Conservation (phyloP, 202 grass and related monocot species). For the Bolboschoenoplectus hybrid region DNA sequence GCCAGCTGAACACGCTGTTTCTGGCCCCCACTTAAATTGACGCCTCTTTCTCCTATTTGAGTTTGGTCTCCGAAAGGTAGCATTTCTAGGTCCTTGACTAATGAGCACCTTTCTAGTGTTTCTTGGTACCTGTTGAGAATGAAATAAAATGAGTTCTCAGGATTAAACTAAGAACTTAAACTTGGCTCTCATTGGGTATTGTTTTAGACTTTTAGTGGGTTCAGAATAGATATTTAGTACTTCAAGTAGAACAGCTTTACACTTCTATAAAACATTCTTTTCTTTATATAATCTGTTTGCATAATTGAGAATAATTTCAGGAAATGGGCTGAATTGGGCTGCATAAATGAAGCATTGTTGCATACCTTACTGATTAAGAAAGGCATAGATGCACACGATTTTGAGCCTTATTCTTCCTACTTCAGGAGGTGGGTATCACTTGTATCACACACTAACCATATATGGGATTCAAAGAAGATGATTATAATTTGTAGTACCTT, state of each 20-base stretch:
- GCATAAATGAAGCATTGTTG: not conserved
- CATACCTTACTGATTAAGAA: not conserved
- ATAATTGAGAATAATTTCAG: not conserved
- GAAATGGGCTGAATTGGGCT: not conserved
- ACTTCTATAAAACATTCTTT: not conserved
- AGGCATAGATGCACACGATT: not conserved
- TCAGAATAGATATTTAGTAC: not conserved
- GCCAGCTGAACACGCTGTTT: slow-evolving; percentile 93
- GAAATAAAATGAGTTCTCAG: not conserved
- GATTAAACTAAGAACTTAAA: not conserved
- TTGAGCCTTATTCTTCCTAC: slow-evolving; percentile 2
- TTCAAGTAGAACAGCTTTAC: not conserved
- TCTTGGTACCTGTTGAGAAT: slow-evolving; percentile 42
- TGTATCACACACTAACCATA: not conserved
- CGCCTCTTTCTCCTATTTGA: slow-evolving; percentile 91
- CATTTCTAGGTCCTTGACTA: slow-evolving; percentile 82
- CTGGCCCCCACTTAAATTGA: slow-evolving; percentile 96
- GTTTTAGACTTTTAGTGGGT: not conserved
- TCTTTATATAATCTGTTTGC: not conserved
- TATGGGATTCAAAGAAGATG: not conserved
- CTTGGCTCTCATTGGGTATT: not conserved
- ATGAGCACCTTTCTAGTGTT: slow-evolving; percentile 73
- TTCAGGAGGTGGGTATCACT: not conserved
- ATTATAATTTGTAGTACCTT: slow-evolving; percentile 42
- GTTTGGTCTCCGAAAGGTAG: slow-evolving; percentile 75